phyloP scores from a whole-genome alignment of 78 protist species.

The Dictyostelium purpureum region DNA sequence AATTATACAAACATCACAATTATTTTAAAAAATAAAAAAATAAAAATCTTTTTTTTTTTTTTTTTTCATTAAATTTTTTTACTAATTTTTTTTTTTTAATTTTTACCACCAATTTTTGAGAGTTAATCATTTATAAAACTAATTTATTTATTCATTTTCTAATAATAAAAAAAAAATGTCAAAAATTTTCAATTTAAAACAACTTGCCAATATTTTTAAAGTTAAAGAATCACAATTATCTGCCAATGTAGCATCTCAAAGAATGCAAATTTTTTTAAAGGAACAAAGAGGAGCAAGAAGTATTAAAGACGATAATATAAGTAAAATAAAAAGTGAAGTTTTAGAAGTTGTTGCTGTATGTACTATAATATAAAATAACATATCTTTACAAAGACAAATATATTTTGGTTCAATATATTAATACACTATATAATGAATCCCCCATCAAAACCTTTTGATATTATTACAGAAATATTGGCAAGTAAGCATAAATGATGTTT shows the following conservation, averaged over 20 bases:
- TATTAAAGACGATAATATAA: slow-evolving; percentile 12
- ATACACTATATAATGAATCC: neutral
- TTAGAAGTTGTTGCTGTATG: slow-evolving; percentile 27
- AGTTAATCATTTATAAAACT: too few relatives aligned
- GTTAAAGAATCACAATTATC: slow-evolving; percentile 1
- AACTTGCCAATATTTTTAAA: neutral
- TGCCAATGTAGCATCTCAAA: slow-evolving; percentile 12
- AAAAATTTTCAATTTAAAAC: neutral
- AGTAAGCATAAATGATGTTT: slow-evolving; percentile 26
- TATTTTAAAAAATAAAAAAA: too few relatives aligned
- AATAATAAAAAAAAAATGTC: neutral
- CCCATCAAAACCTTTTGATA: neutral
- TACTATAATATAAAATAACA: neutral
- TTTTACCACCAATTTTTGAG: too few relatives aligned
- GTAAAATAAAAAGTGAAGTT: slow-evolving; percentile 26
- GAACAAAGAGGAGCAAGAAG: slow-evolving; percentile 18
- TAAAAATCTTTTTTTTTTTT: too few relatives aligned
- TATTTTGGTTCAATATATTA: too few relatives aligned
- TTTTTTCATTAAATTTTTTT: too few relatives aligned
- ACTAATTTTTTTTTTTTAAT: too few relatives aligned
- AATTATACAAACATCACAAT: too few relatives aligned
- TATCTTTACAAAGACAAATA: too few relatives aligned
- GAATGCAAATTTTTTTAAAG: slow-evolving; percentile 15
- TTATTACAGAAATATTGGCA: slow-evolving; percentile 53
- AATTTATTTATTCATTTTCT: too few relatives aligned